A percentile compares a stretch with the other conserved stretches of the same genome.
phyloP scores from a whole-genome alignment of 192 early-diverging fungal species.

The Umbelopsis vinacea region DNA sequence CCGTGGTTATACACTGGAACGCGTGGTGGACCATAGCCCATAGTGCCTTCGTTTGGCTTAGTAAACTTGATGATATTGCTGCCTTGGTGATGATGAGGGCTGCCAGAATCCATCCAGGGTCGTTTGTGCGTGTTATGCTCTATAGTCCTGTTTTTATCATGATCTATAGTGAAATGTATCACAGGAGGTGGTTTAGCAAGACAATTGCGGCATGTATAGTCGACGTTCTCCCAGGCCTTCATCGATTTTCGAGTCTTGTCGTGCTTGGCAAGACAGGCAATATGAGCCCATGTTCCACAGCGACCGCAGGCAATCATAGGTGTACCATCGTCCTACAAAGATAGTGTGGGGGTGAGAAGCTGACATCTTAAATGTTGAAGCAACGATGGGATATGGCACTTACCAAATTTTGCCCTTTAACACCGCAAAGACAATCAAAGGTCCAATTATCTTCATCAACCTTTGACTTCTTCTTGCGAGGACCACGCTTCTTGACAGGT shows the following conservation, averaged over 20 bases:
- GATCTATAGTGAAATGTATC: slow-evolving; percentile 4
- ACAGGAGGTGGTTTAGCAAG: background rate
- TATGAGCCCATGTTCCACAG: slow-evolving; percentile 77
- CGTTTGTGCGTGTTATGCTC: background rate
- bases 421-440: slow-evolving; percentile 56
- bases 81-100: background rate
- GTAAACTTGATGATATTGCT: background rate
- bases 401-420: slow-evolving; percentile 53
- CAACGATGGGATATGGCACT: background rate
- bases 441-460: slow-evolving; percentile 51
- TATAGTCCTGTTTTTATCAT: background rate
- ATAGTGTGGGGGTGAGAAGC: background rate
- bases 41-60: slow-evolving; percentile 1
- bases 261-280: slow-evolving; percentile 53
- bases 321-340: slow-evolving; percentile 62
- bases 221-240: slow-evolving; percentile 16
- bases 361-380: background rate
- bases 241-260: slow-evolving; percentile 5
- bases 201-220: slow-evolving; percentile 13
- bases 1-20: background rate
- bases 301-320: slow-evolving; percentile 73
- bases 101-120: slow-evolving; percentile 3
- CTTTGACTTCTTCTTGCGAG: slow-evolving; percentile 29
- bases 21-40: background rate
- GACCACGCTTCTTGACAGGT: slow-evolving; percentile 19